Conservation (phyloP, 139 green algal genomes). For the Auxenochlorella pyrenoidosa region DNA sequence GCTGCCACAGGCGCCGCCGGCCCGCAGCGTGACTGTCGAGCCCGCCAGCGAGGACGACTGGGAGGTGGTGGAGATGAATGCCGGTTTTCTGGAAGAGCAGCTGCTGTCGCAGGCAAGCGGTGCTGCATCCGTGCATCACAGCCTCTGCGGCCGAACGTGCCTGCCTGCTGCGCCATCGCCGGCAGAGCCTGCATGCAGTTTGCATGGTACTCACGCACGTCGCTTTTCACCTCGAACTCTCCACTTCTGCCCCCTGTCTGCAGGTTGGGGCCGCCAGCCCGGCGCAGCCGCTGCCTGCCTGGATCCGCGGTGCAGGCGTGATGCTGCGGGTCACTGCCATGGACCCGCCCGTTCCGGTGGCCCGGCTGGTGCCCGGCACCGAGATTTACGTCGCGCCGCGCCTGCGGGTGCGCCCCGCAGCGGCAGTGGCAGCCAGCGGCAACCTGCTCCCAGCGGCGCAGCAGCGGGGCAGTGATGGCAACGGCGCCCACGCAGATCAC, state of each 20-base stretch:
- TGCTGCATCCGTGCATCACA: no score
- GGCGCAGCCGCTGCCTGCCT: conserved; percentile 77
- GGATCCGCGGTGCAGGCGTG: conserved; percentile 53
- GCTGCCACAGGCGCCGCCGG: conserved; percentile 52
- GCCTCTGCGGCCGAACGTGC: no score
- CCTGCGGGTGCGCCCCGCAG: conserved; percentile 34
- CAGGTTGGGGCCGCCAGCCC: conserved; percentile 76
- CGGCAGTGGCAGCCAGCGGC: conserved; percentile 14
- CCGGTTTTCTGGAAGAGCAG: conserved; percentile 77
- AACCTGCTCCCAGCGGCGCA: neutral
- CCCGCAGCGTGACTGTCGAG: conserved; percentile 64
- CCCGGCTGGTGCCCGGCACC: conserved; percentile 62
- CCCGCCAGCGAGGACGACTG: conserved; percentile 79
- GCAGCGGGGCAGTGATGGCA: neutral
- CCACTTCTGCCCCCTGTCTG: neutral
- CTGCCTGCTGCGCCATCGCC: no score
- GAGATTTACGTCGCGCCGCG: conserved; percentile 85
- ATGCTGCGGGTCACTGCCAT: conserved; percentile 51
- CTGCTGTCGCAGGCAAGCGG: conserved; percentile 72
- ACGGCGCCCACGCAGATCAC: neutral
- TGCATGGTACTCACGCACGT: no score
- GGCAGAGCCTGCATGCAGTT: no score
- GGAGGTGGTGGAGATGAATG: conserved; percentile 88
- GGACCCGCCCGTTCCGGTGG: conserved; percentile 45
- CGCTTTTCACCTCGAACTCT: neutral